These are phyloP conservation scores for Peronospora farinosa DNA, from an alignment of 352 stramenopile species.

Conservation along the genomic window DNA sequence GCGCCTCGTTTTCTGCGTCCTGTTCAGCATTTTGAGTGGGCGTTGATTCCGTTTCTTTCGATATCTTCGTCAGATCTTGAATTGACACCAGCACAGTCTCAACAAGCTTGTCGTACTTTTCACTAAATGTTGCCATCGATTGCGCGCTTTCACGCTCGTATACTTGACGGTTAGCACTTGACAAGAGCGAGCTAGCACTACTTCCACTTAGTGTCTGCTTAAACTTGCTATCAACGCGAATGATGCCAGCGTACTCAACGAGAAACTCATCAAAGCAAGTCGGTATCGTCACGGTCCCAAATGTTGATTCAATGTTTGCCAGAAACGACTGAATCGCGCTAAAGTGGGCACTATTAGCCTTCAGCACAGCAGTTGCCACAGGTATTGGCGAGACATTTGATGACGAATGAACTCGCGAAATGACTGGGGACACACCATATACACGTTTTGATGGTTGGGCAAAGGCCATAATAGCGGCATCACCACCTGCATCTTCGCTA, in stretches of 20 bases:
- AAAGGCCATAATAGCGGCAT: constrained; percentile 50
- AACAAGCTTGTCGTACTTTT: constrained; percentile 62
- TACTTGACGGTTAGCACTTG: background rate
- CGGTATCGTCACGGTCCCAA: constrained; percentile 24
- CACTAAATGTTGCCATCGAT: constrained; percentile 38
- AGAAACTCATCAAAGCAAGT: constrained; percentile 36
- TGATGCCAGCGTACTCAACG: constrained; percentile 20
- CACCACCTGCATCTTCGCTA: constrained; percentile 39
- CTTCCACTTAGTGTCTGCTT: constrained; percentile 24
- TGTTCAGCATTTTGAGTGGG: constrained; percentile 4
- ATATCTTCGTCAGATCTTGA: constrained; percentile 66
- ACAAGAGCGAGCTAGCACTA: background rate
- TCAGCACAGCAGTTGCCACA: constrained; percentile 25
- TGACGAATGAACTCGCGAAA: constrained; percentile 9
- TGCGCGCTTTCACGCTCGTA: constrained; percentile 19
- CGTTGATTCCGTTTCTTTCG: constrained; percentile 17
- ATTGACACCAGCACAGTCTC: constrained; percentile 74
- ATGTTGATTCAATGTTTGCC: constrained; percentile 20
- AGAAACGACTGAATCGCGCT: constrained; percentile 30
- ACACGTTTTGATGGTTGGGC: constrained; percentile 48
- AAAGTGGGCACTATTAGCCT: constrained; percentile 33
- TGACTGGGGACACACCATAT: constrained; percentile 55
- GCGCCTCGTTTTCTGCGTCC: constrained; percentile 21
- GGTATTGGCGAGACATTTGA: constrained; percentile 10
- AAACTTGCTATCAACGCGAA: constrained; percentile 35